Percentiles rank a stretch among this genome's conserved stretches.
phyloP scores from a whole-genome alignment of 2,329 filamentous ascomycete genomes.

The Alternaria arbusti region DNA sequence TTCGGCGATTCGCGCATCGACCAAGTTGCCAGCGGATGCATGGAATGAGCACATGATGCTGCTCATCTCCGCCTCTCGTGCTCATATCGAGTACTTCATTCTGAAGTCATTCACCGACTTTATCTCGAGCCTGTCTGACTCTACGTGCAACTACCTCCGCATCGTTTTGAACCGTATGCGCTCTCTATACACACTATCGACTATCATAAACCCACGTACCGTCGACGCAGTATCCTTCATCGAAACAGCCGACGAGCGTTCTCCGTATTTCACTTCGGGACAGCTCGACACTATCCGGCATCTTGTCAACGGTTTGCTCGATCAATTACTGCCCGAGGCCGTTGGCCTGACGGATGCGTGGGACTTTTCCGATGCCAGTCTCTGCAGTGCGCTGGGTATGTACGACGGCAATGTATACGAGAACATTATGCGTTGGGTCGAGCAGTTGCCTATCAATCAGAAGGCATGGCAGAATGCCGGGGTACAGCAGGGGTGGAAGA shows the following conservation, averaged over 20 bases:
- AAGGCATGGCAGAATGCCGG: background rate
- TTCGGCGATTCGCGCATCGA: slow-evolving; percentile 2
- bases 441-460: slow-evolving; percentile 34
- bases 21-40: slow-evolving; percentile 15
- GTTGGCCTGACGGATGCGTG: slow-evolving; percentile 58
- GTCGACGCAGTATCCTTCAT: slow-evolving; percentile 35
- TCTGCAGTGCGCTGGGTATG: slow-evolving; percentile 58
- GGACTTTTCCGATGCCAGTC: slow-evolving; percentile 58
- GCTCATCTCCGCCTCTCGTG: slow-evolving; percentile 29
- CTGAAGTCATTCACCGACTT: slow-evolving; percentile 24
- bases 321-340: slow-evolving; percentile 54
- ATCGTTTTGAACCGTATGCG: slow-evolving; percentile 40
- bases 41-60: slow-evolving; percentile 39
- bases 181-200: slow-evolving; percentile 55
- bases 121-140: background rate
- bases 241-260: slow-evolving; percentile 10
- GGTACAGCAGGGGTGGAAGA: slow-evolving; percentile 1
- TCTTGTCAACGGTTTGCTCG: slow-evolving; percentile 45
- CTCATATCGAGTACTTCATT: slow-evolving; percentile 37
- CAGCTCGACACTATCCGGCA: slow-evolving; percentile 50
- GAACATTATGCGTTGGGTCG: slow-evolving; percentile 48
- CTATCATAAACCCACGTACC: slow-evolving; percentile 42
- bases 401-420: slow-evolving; percentile 60
- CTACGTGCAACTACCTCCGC: slow-evolving; percentile 12
- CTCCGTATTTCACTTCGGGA: background rate